These are phyloP conservation scores for Salix arbutifolia DNA, from an alignment of 345 rosid species.

Conservation along the genomic window DNA sequence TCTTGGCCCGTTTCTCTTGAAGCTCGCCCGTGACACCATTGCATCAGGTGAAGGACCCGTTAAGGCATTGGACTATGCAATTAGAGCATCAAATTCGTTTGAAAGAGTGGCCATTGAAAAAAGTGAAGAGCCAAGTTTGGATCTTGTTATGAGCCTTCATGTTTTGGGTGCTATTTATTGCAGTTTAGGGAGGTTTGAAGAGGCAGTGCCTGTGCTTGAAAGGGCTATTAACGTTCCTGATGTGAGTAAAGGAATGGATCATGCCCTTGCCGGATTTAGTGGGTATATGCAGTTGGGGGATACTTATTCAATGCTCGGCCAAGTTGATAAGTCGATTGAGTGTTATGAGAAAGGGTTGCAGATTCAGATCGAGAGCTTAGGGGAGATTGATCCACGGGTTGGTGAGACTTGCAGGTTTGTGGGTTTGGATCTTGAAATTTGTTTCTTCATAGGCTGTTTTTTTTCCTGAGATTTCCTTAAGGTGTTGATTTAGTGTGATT, in stretches of 20 bases:
- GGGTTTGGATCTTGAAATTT: neutral
- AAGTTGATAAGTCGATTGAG: slow-evolving; percentile 75
- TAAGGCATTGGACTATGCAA: slow-evolving; percentile 85
- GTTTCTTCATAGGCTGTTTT: neutral
- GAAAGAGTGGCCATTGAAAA: slow-evolving; percentile 41
- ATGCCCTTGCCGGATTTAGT: slow-evolving; percentile 84
- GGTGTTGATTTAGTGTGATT: neutral
- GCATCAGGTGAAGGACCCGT: slow-evolving; percentile 93
- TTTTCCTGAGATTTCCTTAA: neutral
- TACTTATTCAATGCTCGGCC: slow-evolving; percentile 94
- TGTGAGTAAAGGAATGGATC: slow-evolving; percentile 66
- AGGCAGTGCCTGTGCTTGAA: slow-evolving; percentile 85
- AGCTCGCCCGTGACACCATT: slow-evolving; percentile 88
- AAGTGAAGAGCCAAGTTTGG: slow-evolving; percentile 69
- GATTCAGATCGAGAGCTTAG: slow-evolving; percentile 93
- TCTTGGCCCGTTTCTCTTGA: slow-evolving; percentile 95
- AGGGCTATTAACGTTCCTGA: slow-evolving; percentile 82
- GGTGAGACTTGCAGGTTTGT: slow-evolving; percentile 98
- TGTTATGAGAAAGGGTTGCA: slow-evolving; percentile 82
- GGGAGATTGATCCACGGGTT: slow-evolving; percentile 93
- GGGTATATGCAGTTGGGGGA: slow-evolving; percentile 98
- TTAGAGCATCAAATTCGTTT: slow-evolving; percentile 85
- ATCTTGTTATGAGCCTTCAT: slow-evolving; percentile 92
- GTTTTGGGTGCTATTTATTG: slow-evolving; percentile 93
- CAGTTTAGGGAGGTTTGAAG: slow-evolving; percentile 88